Conservation (phyloP, 164 flowering plant species). For the Vitis rotundifolia region DNA sequence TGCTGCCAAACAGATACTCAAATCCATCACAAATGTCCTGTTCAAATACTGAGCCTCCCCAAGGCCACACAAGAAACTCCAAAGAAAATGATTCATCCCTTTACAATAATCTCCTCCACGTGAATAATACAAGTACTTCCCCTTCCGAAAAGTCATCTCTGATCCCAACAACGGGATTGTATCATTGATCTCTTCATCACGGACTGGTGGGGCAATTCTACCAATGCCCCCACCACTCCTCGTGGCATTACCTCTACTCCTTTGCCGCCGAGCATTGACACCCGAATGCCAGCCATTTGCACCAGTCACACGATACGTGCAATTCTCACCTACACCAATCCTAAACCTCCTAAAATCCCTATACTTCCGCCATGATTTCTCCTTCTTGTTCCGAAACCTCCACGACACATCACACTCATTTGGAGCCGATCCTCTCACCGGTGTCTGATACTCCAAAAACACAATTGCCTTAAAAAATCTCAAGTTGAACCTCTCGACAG, state of each 20-base stretch:
- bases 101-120: slow-evolving; percentile 95
- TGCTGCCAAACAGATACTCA: slow-evolving; percentile 72
- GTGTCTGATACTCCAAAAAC: slow-evolving; percentile 75
- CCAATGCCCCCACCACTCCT: slow-evolving; percentile 18
- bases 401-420: slow-evolving; percentile 92
- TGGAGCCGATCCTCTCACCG: slow-evolving; percentile 70
- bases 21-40: slow-evolving; percentile 89
- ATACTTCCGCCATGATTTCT: slow-evolving; percentile 95
- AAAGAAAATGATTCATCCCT: slow-evolving; percentile 85
- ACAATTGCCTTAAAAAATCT: slow-evolving; percentile 63
- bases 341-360: slow-evolving; percentile 87
- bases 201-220: slow-evolving; percentile 23
- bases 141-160: slow-evolving; percentile 58
- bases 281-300: slow-evolving; percentile 88
- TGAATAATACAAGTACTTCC: slow-evolving; percentile 83
- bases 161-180: slow-evolving; percentile 73
- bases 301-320: slow-evolving; percentile 47
- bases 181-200: slow-evolving; percentile 84
- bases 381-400: slow-evolving; percentile 88
- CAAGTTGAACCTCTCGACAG: slow-evolving; percentile 73
- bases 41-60: slow-evolving; percentile 95
- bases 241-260: slow-evolving; percentile 17
- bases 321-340: slow-evolving; percentile 61
- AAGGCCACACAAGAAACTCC: slow-evolving; percentile 94
- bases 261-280: slow-evolving; percentile 63